These are phyloP conservation scores for Fusarium mexicanum DNA, from an alignment of 2,329 filamentous ascomycete species.

Conservation along the genomic window DNA sequence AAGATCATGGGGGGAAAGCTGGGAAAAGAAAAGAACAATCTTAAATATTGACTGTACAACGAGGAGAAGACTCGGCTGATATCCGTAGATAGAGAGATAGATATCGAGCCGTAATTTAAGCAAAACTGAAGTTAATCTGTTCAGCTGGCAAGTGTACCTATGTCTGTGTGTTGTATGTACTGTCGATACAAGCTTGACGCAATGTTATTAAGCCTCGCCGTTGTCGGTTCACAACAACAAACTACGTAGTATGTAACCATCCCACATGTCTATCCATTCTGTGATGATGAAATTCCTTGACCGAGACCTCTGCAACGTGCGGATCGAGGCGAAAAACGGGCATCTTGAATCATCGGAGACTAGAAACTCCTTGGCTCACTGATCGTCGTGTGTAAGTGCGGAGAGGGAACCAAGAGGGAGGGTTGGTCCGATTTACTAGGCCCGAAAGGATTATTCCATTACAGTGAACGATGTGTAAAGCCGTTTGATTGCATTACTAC, in stretches of 20 bases:
- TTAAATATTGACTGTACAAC: not conserved
- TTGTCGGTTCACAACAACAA: conserved; percentile 4
- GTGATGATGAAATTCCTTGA: not conserved
- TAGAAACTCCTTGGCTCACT: conserved; percentile 6
- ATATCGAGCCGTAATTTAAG: conserved; percentile 25
- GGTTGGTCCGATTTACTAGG: conserved; percentile 1
- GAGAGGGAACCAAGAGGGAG: conserved; percentile 17
- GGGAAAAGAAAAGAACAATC: not conserved
- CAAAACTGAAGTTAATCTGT: not conserved
- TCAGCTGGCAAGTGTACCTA: not conserved
- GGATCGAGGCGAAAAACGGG: conserved; percentile 2
- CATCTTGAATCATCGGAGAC: conserved; percentile 21
- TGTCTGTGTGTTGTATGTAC: not conserved
- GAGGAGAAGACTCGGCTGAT: conserved; percentile 11
- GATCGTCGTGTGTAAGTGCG: conserved; percentile 29
- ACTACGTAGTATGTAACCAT: not conserved
- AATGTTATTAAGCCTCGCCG: not conserved
- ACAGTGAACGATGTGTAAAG: conserved; percentile 34
- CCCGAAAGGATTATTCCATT: conserved; percentile 26
- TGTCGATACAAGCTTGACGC: not conserved
- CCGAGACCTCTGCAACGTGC: not conserved
- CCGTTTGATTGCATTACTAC: conserved; percentile 34
- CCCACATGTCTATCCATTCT: not conserved
- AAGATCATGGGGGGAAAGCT: conserved; percentile 15
- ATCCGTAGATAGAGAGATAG: conserved; percentile 15